Conservation (phyloP, 2,329 filamentous ascomycete species). For the Rutstroemia sp. region DNA sequence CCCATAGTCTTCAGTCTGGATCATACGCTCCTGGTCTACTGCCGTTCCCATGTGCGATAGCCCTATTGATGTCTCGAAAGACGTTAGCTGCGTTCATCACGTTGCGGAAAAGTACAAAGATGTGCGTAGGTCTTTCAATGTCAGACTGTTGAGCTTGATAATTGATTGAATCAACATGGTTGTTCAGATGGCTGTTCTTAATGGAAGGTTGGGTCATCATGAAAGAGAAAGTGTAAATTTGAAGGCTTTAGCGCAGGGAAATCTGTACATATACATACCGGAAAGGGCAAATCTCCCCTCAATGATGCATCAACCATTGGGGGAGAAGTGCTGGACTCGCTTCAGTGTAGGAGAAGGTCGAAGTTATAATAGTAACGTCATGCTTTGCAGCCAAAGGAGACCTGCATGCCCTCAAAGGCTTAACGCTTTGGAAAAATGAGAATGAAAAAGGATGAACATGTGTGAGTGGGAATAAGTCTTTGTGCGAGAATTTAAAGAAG, state of each 20-base stretch:
- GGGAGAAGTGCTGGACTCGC: too few relatives aligned
- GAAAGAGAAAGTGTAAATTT: conserved; percentile 9
- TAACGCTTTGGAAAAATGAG: background rate
- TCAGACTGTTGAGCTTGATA: conserved; percentile 64
- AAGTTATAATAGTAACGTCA: too few relatives aligned
- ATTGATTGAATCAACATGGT: conserved; percentile 45
- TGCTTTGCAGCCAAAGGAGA: too few relatives aligned
- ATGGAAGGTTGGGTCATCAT: conserved; percentile 48
- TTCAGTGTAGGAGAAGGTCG: too few relatives aligned
- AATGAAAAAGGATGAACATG: background rate
- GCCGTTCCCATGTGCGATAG: too few relatives aligned
- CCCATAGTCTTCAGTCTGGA: too few relatives aligned
- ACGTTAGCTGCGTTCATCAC: conserved; percentile 1
- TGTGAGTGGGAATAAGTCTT: background rate
- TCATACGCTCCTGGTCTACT: too few relatives aligned
- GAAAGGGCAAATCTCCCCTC: too few relatives aligned
- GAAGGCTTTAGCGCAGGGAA: too few relatives aligned
- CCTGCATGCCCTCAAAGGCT: too few relatives aligned
- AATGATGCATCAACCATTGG: too few relatives aligned
- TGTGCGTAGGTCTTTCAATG: background rate
- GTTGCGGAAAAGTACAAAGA: background rate
- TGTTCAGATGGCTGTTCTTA: conserved; percentile 63
- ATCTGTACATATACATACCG: too few relatives aligned
- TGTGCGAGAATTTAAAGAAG: background rate
- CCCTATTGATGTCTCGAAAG: background rate